Base-by-base conservation (phyloP, 345 rosid species). In the Turritis glabra region DNA sequence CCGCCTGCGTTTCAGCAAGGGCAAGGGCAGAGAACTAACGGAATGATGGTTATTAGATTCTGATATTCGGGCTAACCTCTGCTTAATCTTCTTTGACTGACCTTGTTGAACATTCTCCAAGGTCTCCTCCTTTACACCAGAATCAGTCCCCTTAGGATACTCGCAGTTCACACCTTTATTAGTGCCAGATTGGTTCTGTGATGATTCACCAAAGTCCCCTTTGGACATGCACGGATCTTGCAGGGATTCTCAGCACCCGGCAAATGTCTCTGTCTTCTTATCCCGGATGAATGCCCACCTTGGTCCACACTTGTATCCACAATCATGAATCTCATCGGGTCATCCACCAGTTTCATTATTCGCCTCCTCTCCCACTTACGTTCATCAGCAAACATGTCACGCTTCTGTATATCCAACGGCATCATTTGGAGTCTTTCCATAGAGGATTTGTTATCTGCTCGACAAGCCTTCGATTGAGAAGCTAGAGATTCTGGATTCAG, bases 251-350 rank as follows among this genome's bases (percentile, higher is more conserved):
- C 59, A 14, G 48, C 72, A 74, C 23, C 30, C 0, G 86, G 83
- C 32, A 71, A 74, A 74, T 58, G 77, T 70, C 83, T 80, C 69
- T 70, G 57, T 69, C 82, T 76, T 66, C 80, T 82, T 26, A 78
- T 58, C 61, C 54, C 75, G 3, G 68, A 79, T 19, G 79, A 15
- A 26, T 72, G 82, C 59, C 69, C 85, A 61, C 74, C 73, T 54
- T 64, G 56, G 3, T 74, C 52, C 58, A 76, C 46, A 80, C 95
- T 89, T 43, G 89, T 85, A 69, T 86, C 90, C 57, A 90, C 85
- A 50, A 90, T 67, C 72, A 82, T 79, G 62, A 85, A 84, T 55
- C 71, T 82, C 56, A 69, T 40, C 17, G 50, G 46, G 10, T 76
- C 78, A 51, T 74, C 61, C 66, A 29, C 66, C 7, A 38, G 58